Evolutionary conservation across 192 early-diverging fungal genomes (phyloP), one percentile per base, ranked within the genome.

Genomic region (Cetraspora pellucida): DNA sequence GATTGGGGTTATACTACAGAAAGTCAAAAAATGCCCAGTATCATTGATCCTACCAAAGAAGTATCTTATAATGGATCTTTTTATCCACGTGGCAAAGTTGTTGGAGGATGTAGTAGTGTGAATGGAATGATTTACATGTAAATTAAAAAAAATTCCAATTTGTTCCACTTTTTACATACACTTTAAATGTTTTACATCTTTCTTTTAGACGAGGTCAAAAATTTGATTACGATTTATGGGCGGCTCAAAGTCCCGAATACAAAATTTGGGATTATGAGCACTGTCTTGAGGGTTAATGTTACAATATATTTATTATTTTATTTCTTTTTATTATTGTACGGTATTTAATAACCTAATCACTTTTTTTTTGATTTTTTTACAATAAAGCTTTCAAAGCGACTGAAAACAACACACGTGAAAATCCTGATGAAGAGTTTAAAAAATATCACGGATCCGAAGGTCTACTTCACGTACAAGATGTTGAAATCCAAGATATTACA

Each of bases 1-100:
- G 57, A 58, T 58, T 58, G 57, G 57, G 57, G 57, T 58, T 58
- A 58, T 58, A 23, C 57, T n/a, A 58, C 57, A 2, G 57, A 58
- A 58, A n/a, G 23, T 58, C 57, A 58, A 58, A 58, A 9, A 58
- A 58, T 58, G 57, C 9, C 57, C 23, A 23, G 57, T 58, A 58
- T n/a, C 23, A n/a, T 58, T 58, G n/a, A 58, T 58, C n/a, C 57
- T 58, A 58, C 16, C 23, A n/a, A 58, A 58, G 57, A 58, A 58
- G 57, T 58, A 58, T 58, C 9, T 5, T 5, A 52, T 52, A 52
- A 52, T 5, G 50, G 50, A 2, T 52, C 23, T 58, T n/a, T n/a
- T 23, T 23, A 23, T 58, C n/a, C 57, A 58, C 17, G 57, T 58
- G 23, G 57, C 17, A 58, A 58, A 9, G 23, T 58, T 58, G 3